A percentile compares a stretch with the other conserved stretches of the same genome.
phyloP scores from a whole-genome alignment of 2,329 filamentous ascomycete species.

The Fusarium robinianum region DNA sequence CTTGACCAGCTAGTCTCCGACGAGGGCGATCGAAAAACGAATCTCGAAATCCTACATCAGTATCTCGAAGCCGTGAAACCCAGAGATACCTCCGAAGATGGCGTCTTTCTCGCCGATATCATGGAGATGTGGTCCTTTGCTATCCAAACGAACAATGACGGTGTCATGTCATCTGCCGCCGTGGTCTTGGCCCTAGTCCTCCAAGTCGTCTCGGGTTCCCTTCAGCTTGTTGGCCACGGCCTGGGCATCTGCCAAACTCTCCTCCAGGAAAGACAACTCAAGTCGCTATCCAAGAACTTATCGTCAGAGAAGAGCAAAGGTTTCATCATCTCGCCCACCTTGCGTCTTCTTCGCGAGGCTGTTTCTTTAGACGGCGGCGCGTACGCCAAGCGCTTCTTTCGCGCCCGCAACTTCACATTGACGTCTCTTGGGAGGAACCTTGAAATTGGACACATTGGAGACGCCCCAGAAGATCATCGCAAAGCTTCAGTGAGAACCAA shows the following conservation, averaged over 20 bases:
- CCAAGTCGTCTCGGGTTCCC: conserved; percentile 72
- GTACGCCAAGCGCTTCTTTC: conserved; percentile 76
- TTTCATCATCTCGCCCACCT: conserved; percentile 83
- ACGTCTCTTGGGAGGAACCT: conserved; percentile 82
- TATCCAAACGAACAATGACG: conserved; percentile 77
- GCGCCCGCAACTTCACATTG: conserved; percentile 76
- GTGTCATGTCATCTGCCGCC: conserved; percentile 77
- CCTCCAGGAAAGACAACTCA: conserved; percentile 78
- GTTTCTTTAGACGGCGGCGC: conserved; percentile 83
- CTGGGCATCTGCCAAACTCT: conserved; percentile 79
- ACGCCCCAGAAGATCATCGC: conserved; percentile 63
- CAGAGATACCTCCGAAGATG: conserved; percentile 48
- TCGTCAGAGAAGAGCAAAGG: conserved; percentile 82
- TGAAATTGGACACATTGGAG: conserved; percentile 65
- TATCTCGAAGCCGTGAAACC: conserved; percentile 66
- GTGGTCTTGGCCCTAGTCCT: conserved; percentile 82
- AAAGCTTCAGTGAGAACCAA: conserved; percentile 83
- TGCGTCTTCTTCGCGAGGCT: conserved; percentile 86
- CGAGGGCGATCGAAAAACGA: conserved; percentile 47
- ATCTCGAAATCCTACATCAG: conserved; percentile 65
- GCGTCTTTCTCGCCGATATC: conserved; percentile 73
- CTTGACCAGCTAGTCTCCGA: conserved; percentile 67
- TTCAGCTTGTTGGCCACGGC: conserved; percentile 77
- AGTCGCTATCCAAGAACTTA: conserved; percentile 77
- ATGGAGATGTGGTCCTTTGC: conserved; percentile 90